Evolutionary conservation across 129 eudicot species (phyloP), one percentile per base, ranked within the genome.

Genomic region (Tanacetum coccineum): DNA sequence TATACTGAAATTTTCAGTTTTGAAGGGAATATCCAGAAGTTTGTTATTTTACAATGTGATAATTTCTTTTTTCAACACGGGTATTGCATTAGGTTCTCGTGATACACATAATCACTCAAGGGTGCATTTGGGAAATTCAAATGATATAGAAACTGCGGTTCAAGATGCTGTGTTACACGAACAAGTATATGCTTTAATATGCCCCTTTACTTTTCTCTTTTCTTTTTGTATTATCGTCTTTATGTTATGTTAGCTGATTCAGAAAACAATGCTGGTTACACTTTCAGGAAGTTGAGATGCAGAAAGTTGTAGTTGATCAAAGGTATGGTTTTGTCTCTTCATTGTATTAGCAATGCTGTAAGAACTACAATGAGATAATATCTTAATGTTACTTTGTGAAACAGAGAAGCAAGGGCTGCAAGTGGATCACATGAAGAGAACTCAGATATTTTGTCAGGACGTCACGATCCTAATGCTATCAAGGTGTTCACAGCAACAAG

Each of bases 141-240:
- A 45, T 83, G 96, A 92, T 64, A 80, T 93, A 64, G 98, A 93
- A 62, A 64, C 80, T 62, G 91, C 87, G 67, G 98, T 85, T 42
- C 96, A 79, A 76, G 80, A 79, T 70, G 96, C 96, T 57, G 89
- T 93, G 80, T 70, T 93, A 72, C 98, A 76, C 32, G 98, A 93
- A 70, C 98, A 92, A 77, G 98, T 92, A 82, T 57, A 83, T 57
- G 75, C 70, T 2, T 13, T 15, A 12, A 72, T 25, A 56, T 40
- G 49, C 52, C 21, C 51, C 19, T 59, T 66, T 6, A 61, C 49
- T 59, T 12, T 52, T 65, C 58, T 28, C 66, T 11, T 3, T 39
- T 59, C 36, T 59, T 44, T 52, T 21, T 18, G 20, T 40, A 42
- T 67, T 20, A 22, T 54, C 64, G 18, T 60, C 51, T 11, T 18